Conservation (phyloP, 495 filamentous ascomycete species). For the Podospora australis region DNA sequence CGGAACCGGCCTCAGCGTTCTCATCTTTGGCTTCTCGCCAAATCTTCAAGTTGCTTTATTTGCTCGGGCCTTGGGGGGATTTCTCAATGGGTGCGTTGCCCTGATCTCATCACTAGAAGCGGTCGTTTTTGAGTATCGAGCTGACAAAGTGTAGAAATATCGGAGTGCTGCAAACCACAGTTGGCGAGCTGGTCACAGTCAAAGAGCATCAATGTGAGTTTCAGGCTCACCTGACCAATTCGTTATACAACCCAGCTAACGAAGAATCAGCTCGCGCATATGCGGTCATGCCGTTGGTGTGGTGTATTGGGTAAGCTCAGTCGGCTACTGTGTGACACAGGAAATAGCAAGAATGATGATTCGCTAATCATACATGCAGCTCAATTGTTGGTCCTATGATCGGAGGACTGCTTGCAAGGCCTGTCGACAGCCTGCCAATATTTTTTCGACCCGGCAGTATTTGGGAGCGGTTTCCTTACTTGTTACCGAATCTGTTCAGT, state of each 20-base stretch:
- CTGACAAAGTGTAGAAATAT: constrained; percentile 57
- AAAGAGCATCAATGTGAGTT: constrained; percentile 82
- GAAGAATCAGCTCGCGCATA: constrained; percentile 65
- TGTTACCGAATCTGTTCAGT: constrained; percentile 91
- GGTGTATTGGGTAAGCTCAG: constrained; percentile 74
- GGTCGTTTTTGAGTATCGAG: constrained; percentile 10
- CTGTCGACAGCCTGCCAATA: constrained; percentile 72
- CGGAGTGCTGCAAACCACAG: constrained; percentile 89
- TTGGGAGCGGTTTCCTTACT: constrained; percentile 80
- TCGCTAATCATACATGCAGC: constrained; percentile 24
- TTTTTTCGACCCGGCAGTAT: constrained; percentile 67
- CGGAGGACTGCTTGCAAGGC: constrained; percentile 82
- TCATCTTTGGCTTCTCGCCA: constrained; percentile 86
- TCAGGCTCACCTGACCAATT: neutral
- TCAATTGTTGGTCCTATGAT: constrained; percentile 83
- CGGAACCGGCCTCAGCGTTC: constrained; percentile 88
- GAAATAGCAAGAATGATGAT: neutral
- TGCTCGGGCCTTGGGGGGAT: constrained; percentile 80
- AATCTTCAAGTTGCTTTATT: constrained; percentile 78
- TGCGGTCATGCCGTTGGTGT: constrained; percentile 95
- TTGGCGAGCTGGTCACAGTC: constrained; percentile 83
- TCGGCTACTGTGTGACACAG: neutral
- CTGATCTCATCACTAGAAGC: neutral
- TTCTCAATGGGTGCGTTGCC: constrained; percentile 79
- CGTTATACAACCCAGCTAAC: constrained; percentile 21